Base-by-base conservation (phyloP, 2,329 filamentous ascomycete genomes). In the Aspergillus bombycis region DNA sequence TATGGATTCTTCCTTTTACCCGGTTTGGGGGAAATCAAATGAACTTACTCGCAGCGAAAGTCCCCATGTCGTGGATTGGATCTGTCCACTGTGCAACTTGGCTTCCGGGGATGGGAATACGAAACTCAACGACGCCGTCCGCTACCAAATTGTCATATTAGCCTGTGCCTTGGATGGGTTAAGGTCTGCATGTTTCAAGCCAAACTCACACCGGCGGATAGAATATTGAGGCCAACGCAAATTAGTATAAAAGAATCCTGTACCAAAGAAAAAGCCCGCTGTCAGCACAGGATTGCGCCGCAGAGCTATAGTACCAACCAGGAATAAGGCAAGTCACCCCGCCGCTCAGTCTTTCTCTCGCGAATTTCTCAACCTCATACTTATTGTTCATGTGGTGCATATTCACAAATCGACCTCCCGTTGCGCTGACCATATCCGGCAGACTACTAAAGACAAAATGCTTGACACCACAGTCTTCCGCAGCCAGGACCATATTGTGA, bases 371-470 rank as follows among this genome's bases (percentile, higher is more conserved):
- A 41, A 68, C 56, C 12, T 48, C 46, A 58, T 54, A 19, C 41
- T 69, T 69, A 54, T 69, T 57, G 23, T 69, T 62, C 53, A 69
- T 60, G 38, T 69, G 67, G 41, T 58, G 60, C 5, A 69, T 58
- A 26, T 64, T 62, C 16, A 11, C 53, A 28, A 63, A 68, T 4
- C 50, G 63, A 3, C 67, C 66, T 5, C 36, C 23, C 2, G 41
- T 69, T 2, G 46, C 66, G 16, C 56, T 45, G 14, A 50, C 50
- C 26, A 67, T 62, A 41, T 70, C 60, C 16, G 68, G 68, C 46
- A 70, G 50, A 45, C 65, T 68, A 38, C 67, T 70, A n/a, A 69
- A 58, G 34, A 69, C 61, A 26, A 68, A 64, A 60, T 69, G 68
- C 38, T 30, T 30, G 23, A 66, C 56, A 8, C 41, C 10, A 43